Conservation (phyloP, 2,329 filamentous ascomycete species). For the Pseudocercospora eumusae region DNA sequence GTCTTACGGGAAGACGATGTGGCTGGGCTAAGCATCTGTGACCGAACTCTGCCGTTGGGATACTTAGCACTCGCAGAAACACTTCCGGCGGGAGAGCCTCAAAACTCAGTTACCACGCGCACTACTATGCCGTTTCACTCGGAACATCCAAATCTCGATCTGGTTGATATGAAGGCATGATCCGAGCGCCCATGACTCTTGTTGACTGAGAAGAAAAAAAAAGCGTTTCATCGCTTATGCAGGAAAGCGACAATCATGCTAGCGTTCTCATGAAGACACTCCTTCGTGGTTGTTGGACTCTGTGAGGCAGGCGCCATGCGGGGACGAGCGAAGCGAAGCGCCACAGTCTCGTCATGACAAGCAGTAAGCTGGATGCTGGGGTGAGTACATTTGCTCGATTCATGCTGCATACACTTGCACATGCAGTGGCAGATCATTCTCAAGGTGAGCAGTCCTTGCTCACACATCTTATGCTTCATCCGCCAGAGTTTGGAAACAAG, state of each 20-base stretch:
- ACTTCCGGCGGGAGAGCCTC: slow-evolving; percentile 1
- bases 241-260: background rate
- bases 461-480: background rate
- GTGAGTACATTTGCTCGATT: background rate
- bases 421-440: background rate
- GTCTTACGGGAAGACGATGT: background rate
- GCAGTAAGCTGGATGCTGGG: background rate
- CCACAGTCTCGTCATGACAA: slow-evolving; percentile 4
- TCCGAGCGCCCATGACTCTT: background rate
- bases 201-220: background rate
- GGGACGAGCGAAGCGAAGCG: background rate
- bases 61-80: background rate
- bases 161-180: background rate
- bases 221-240: slow-evolving; percentile 2
- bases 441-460: background rate
- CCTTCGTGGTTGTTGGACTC: background rate
- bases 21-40: background rate
- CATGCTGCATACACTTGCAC: background rate
- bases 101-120: background rate
- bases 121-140: background rate
- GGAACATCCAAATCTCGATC: background rate
- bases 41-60: slow-evolving; percentile 1
- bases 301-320: background rate
- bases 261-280: background rate
- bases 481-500: background rate